Evolutionary conservation across 768 basidiomycete species (phyloP).

Genomic region (Krasilnikovozyma curviuscula): DNA sequence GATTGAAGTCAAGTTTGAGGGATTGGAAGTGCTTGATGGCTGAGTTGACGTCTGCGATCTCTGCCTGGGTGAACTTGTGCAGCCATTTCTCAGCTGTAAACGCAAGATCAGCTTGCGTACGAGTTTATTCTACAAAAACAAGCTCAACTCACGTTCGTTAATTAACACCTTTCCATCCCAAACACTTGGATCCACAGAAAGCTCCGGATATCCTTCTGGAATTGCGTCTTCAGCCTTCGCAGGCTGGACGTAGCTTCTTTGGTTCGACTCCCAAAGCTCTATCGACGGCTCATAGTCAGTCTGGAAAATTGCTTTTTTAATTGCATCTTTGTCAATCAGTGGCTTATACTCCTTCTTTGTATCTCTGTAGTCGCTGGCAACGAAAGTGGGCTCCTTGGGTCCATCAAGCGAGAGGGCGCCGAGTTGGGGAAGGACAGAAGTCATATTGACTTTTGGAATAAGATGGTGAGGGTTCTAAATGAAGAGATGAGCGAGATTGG

Average conservation of each 20-base stretch:
- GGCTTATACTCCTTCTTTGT: neutral
- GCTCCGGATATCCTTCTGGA: conserved; percentile 11
- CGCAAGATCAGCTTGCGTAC: neutral
- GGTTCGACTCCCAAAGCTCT: neutral
- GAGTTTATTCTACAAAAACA: neutral
- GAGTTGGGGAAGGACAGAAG: neutral
- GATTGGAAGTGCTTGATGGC: conserved; percentile 15
- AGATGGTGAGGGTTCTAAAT: no score
- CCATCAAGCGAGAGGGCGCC: neutral
- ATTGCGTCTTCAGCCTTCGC: conserved; percentile 3
- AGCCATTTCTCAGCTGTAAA: conserved; percentile 15
- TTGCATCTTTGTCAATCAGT: neutral
- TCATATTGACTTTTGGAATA: no score
- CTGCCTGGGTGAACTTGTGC: conserved; percentile 11
- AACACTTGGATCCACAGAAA: conserved; percentile 5
- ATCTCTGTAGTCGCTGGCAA: neutral
- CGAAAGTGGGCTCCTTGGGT: neutral
- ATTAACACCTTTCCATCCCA: conserved; percentile 16
- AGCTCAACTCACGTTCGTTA: conserved; percentile 12
- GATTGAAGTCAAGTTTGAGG: conserved; percentile 9
- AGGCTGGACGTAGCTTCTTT: neutral
- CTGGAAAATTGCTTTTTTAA: neutral
- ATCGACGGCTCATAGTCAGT: neutral
- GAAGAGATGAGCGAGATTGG: no score
- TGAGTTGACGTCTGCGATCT: conserved; percentile 6